Conservation (phyloP, 306 rosid species). For the Hippophae rhamnoides region DNA sequence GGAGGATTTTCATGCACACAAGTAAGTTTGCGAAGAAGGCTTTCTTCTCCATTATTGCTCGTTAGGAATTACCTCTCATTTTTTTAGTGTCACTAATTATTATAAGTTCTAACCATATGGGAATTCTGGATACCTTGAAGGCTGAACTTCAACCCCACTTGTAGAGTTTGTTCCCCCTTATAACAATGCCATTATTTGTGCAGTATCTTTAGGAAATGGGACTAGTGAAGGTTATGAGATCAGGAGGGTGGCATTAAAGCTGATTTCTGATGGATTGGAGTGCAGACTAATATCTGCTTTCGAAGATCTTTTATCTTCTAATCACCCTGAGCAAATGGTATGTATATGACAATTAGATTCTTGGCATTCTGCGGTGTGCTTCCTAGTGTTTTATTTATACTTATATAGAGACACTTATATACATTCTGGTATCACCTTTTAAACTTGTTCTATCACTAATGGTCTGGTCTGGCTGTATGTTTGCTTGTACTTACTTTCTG, state of each 20-base stretch:
- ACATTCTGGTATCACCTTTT: conserved; percentile 3
- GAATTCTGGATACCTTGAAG: not conserved
- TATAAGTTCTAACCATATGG: not conserved
- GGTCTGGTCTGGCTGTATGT: not conserved
- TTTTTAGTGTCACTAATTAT: not conserved
- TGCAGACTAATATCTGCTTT: conserved; percentile 46
- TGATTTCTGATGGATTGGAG: conserved; percentile 73
- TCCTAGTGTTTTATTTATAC: conserved; percentile 6
- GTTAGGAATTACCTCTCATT: not conserved
- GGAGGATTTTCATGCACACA: conserved; percentile 70
- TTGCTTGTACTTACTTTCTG: not conserved
- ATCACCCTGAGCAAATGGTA: conserved; percentile 77
- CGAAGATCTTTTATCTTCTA: conserved; percentile 48
- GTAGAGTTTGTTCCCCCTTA: not conserved
- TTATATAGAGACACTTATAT: not conserved
- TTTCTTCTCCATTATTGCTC: not conserved
- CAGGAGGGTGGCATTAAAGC: conserved; percentile 52
- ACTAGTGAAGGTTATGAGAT: conserved; percentile 35
- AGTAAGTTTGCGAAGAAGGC: conserved; percentile 42
- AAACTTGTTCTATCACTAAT: not conserved
- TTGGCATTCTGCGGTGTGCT: conserved; percentile 3
- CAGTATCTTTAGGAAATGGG: conserved; percentile 57
- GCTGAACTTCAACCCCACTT: conserved; percentile 6
- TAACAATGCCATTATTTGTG: conserved; percentile 29
- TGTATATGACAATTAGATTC: conserved; percentile 10